These are phyloP conservation scores for Klebsormidium nitens DNA, from an alignment of 139 green algal genomes.

Conservation along the genomic window DNA sequence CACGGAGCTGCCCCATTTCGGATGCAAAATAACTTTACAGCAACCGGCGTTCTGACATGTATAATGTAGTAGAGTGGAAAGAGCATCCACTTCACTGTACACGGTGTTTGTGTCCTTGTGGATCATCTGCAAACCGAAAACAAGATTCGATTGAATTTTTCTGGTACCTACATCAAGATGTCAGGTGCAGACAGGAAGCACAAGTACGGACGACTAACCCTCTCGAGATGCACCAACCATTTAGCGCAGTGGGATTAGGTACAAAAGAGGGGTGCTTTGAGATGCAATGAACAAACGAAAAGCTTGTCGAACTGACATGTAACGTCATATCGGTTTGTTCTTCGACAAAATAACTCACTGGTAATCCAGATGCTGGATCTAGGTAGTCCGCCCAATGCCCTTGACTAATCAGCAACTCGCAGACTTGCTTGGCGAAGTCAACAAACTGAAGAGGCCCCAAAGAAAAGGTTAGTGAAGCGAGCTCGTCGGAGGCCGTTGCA, in stretches of 20 bases:
- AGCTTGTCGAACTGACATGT: too few relatives aligned
- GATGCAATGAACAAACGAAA: too few relatives aligned
- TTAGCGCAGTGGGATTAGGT: too few relatives aligned
- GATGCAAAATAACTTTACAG: slow-evolving; percentile 88
- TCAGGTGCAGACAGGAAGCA: too few relatives aligned
- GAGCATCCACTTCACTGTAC: slow-evolving; percentile 85
- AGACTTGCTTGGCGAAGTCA: slow-evolving; percentile 73
- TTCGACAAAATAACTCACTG: slow-evolving; percentile 54
- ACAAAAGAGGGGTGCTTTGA: too few relatives aligned
- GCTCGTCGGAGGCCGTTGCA: too few relatives aligned
- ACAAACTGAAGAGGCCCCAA: slow-evolving; percentile 61
- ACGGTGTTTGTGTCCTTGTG: slow-evolving; percentile 50
- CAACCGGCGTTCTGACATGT: slow-evolving; percentile 63
- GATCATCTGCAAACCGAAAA: slow-evolving; percentile 40
- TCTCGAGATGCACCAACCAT: too few relatives aligned
- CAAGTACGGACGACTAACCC: too few relatives aligned
- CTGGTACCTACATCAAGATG: too few relatives aligned
- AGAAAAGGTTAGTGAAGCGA: too few relatives aligned
- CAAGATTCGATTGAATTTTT: slow-evolving; percentile 1
- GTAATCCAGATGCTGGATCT: slow-evolving; percentile 89
- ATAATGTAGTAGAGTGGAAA: slow-evolving; percentile 61
- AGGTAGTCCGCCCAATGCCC: slow-evolving; percentile 95
- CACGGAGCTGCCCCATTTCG: slow-evolving; percentile 77
- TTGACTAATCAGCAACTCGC: slow-evolving; percentile 46
- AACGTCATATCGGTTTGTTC: too few relatives aligned